phyloP scores from a whole-genome alignment of 1,139 yeast genomes.

The Tardiomyces depauwii region DNA sequence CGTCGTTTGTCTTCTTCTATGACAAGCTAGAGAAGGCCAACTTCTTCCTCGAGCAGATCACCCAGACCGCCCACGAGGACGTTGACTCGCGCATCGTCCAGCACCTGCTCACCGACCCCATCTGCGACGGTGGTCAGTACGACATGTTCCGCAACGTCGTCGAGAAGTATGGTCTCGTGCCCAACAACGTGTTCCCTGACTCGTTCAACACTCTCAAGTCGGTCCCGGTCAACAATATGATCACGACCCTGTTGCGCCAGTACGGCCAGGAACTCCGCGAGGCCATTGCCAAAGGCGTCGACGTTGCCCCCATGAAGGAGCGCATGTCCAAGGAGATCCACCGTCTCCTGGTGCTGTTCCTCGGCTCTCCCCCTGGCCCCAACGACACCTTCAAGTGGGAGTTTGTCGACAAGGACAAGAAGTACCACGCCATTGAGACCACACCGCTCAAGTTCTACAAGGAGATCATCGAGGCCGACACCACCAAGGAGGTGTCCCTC shows the following conservation, averaged over 20 bases:
- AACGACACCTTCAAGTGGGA: slow-evolving; percentile 61
- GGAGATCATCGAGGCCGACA: slow-evolving; percentile 42
- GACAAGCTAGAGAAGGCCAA: slow-evolving; percentile 70
- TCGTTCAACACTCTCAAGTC: slow-evolving; percentile 52
- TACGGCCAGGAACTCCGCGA: slow-evolving; percentile 58
- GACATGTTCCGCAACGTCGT: slow-evolving; percentile 68
- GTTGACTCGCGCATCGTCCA: slow-evolving; percentile 60
- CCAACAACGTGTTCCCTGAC: slow-evolving; percentile 62
- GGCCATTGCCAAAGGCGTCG: slow-evolving; percentile 23
- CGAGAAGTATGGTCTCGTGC: slow-evolving; percentile 69
- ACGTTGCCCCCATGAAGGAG: slow-evolving; percentile 30
- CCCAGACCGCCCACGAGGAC: slow-evolving; percentile 52
- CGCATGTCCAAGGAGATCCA: slow-evolving; percentile 50
- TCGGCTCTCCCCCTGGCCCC: slow-evolving; percentile 74
- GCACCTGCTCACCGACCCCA: slow-evolving; percentile 50
- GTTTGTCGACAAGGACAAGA: slow-evolving; percentile 60
- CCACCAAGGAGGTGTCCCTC: slow-evolving; percentile 47
- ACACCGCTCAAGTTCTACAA: slow-evolving; percentile 56
- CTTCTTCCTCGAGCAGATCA: slow-evolving; percentile 61
- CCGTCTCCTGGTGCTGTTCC: slow-evolving; percentile 49
- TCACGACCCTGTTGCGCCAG: slow-evolving; percentile 62
- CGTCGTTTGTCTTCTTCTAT: slow-evolving; percentile 58
- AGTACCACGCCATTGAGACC: slow-evolving; percentile 39
- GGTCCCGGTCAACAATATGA: slow-evolving; percentile 44
- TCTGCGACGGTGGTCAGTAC: slow-evolving; percentile 79